phyloP scores from a whole-genome alignment of 345 rosid genomes.

The Trapa bicornis region DNA sequence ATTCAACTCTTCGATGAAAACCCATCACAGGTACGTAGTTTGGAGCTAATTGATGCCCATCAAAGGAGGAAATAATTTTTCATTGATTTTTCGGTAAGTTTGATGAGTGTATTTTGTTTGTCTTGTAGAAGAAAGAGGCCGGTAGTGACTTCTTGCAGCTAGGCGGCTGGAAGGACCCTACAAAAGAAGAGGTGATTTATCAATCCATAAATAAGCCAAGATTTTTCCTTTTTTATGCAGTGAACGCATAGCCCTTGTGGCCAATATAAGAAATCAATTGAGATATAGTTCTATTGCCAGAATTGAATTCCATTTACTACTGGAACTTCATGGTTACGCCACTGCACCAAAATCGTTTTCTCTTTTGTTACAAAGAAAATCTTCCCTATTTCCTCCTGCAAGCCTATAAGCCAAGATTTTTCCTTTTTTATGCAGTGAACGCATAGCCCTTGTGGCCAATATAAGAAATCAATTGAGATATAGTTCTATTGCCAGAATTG shows the following conservation, averaged over 20 bases:
- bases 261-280: too few relatives aligned
- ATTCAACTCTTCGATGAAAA: slow-evolving; percentile 24
- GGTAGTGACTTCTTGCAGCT: slow-evolving; percentile 18
- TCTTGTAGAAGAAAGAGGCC: slow-evolving; percentile 20
- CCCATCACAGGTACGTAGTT: slow-evolving; percentile 18
- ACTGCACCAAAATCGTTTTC: background rate
- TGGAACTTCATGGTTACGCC: too few relatives aligned
- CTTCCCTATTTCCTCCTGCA: background rate
- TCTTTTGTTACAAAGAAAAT: background rate
- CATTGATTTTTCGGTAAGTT: background rate
- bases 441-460: too few relatives aligned
- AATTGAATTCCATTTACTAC: background rate
- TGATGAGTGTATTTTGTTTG: background rate
- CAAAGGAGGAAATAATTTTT: background rate
- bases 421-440: too few relatives aligned
- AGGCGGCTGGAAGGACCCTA: slow-evolving; percentile 15
- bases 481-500: too few relatives aligned
- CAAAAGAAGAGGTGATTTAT: slow-evolving; percentile 30
- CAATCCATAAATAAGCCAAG: background rate
- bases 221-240: too few relatives aligned
- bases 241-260: too few relatives aligned
- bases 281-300: too few relatives aligned
- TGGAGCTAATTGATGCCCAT: background rate
- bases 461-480: too few relatives aligned
- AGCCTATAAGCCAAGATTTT: background rate